phyloP scores from a whole-genome alignment of 2,329 filamentous ascomycete species.

The Bipolaris oryzae region DNA sequence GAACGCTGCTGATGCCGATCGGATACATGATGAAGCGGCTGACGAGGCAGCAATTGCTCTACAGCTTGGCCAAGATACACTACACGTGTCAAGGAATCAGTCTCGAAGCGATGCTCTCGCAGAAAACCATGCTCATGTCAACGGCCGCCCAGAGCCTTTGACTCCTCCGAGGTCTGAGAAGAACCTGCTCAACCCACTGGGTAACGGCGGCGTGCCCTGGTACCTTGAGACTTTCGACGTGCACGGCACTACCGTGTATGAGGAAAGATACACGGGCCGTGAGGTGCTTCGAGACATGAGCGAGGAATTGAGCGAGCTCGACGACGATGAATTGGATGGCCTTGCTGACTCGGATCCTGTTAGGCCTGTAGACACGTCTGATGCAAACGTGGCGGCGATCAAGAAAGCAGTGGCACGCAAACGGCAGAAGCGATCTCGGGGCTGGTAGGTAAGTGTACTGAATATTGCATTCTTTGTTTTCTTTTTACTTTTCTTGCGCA shows the following conservation, averaged over 20 bases:
- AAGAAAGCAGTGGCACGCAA: slow-evolving; percentile 39
- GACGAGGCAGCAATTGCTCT: slow-evolving; percentile 47
- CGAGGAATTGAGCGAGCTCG: slow-evolving; percentile 88
- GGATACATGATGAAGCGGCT: slow-evolving; percentile 40
- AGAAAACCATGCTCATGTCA: slow-evolving; percentile 23
- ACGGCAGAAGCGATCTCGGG: slow-evolving; percentile 39
- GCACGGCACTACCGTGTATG: slow-evolving; percentile 77
- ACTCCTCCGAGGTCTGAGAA: slow-evolving; percentile 67
- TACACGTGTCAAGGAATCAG: slow-evolving; percentile 28
- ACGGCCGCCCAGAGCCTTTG: slow-evolving; percentile 55
- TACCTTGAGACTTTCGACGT: slow-evolving; percentile 83
- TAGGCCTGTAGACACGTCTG: slow-evolving; percentile 33
- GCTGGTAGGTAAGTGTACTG: slow-evolving; percentile 22
- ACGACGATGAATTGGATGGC: slow-evolving; percentile 85
- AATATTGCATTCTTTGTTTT: slow-evolving; percentile 1
- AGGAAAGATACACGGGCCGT: slow-evolving; percentile 72
- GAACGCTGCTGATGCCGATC: slow-evolving; percentile 36
- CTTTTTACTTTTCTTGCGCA: slow-evolving; percentile 14
- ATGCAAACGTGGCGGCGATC: slow-evolving; percentile 30
- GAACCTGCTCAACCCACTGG: slow-evolving; percentile 55
- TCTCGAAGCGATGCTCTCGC: slow-evolving; percentile 27
- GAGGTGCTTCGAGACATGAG: slow-evolving; percentile 76
- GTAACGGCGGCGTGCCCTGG: slow-evolving; percentile 79
- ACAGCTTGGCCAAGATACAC: slow-evolving; percentile 40
- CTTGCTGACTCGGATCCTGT: slow-evolving; percentile 45